These are phyloP conservation scores for Tylopilus felleus DNA, from an alignment of 768 basidiomycete genomes.

Conservation along the genomic window DNA sequence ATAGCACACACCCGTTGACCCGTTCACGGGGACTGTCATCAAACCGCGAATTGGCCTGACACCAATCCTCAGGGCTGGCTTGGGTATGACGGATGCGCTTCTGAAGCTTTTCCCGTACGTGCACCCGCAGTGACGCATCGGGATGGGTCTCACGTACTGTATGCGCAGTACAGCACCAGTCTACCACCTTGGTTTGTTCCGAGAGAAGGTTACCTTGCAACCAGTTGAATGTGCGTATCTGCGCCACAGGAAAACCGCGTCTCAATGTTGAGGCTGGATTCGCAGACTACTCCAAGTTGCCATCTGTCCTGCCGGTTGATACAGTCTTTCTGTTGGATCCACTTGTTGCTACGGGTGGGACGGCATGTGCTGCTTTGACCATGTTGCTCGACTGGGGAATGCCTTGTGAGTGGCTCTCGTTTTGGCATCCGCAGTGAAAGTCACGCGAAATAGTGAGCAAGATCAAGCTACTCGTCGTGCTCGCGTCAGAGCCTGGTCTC, in stretches of 20 bases:
- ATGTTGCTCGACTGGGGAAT: slow-evolving; percentile 89
- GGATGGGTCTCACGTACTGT: not conserved
- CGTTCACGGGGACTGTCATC: slow-evolving; percentile 74
- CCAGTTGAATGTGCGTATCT: slow-evolving; percentile 80
- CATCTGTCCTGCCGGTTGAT: slow-evolving; percentile 71
- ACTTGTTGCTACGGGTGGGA: slow-evolving; percentile 91
- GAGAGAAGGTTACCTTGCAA: slow-evolving; percentile 83
- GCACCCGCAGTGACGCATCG: not conserved
- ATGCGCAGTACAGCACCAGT: slow-evolving; percentile 66
- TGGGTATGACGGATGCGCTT: slow-evolving; percentile 91
- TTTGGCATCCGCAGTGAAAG: not conserved
- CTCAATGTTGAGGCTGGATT: slow-evolving; percentile 1
- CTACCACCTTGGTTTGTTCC: slow-evolving; percentile 86
- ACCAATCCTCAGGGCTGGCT: slow-evolving; percentile 89
- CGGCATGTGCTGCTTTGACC: slow-evolving; percentile 78
- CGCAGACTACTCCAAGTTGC: slow-evolving; percentile 88
- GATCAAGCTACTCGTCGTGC: slow-evolving; percentile 79
- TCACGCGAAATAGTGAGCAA: slow-evolving; percentile 45
- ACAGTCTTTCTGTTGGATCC: slow-evolving; percentile 88
- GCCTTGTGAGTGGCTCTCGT: slow-evolving; percentile 42
- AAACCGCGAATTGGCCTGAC: slow-evolving; percentile 80
- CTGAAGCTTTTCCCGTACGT: slow-evolving; percentile 81
- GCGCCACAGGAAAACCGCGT: not conserved
- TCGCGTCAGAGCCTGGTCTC: slow-evolving; percentile 77
- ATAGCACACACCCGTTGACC: slow-evolving; percentile 74